These are phyloP conservation scores for Dillenia turbinata DNA, from an alignment of 164 flowering plant genomes.

Conservation along the genomic window DNA sequence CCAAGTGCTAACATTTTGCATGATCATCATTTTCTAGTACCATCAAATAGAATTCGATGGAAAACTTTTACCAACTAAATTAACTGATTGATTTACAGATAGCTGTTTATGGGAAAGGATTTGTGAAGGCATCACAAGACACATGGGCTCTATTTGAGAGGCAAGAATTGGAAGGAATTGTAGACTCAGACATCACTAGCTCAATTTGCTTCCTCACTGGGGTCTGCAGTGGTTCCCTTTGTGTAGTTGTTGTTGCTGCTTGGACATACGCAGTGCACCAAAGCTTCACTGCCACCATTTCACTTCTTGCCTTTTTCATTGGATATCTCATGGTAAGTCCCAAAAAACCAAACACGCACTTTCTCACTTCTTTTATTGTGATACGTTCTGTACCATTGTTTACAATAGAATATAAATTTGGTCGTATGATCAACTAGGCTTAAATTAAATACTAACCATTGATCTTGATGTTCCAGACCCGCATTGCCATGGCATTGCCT, in stretches of 20 bases:
- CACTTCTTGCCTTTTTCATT: constrained; percentile 67
- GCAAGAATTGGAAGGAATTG: constrained; percentile 55
- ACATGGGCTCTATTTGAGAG: constrained; percentile 73
- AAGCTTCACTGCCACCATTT: constrained; percentile 62
- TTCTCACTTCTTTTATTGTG: background rate
- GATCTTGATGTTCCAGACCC: constrained; percentile 43
- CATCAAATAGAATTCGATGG: too few relatives aligned
- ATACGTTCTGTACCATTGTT: constrained; percentile 4
- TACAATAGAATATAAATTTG: background rate
- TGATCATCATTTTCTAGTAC: background rate
- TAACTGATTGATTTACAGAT: constrained; percentile 30
- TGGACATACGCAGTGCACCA: constrained; percentile 61
- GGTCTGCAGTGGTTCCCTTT: constrained; percentile 77
- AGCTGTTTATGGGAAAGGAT: constrained; percentile 84
- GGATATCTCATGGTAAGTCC: constrained; percentile 86
- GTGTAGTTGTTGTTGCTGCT: constrained; percentile 64
- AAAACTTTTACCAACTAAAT: background rate
- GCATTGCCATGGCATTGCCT: constrained; percentile 92
- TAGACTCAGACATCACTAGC: constrained; percentile 84
- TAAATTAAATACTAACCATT: background rate
- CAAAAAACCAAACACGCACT: constrained; percentile 1
- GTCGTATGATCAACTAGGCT: constrained; percentile 1
- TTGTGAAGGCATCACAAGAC: constrained; percentile 75
- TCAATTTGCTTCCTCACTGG: constrained; percentile 86
- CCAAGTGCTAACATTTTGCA: background rate